phyloP scores from a whole-genome alignment of 2,329 filamentous ascomycete genomes.

The Ceratocystis smalleyi region DNA sequence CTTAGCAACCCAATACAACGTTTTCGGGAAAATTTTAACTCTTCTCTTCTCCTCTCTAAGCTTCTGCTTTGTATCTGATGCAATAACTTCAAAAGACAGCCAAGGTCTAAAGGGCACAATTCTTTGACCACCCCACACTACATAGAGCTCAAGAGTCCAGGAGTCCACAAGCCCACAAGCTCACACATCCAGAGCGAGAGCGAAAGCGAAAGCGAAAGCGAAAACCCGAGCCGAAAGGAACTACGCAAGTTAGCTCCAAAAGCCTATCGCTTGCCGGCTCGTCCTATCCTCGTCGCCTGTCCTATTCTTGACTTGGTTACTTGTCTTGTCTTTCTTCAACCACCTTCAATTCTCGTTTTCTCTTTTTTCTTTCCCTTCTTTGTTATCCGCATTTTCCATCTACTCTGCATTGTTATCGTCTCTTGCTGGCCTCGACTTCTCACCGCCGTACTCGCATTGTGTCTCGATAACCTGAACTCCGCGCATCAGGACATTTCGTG shows the following conservation, averaged over 20 bases:
- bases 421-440: background rate
- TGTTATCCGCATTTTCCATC: background rate
- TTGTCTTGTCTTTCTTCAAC: background rate
- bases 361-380: background rate
- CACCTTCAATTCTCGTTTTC: background rate
- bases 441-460: background rate
- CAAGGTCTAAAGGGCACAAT: no score
- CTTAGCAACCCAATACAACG: background rate
- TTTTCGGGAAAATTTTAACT: no score
- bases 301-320: background rate
- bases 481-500: background rate
- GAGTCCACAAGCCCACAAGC: background rate
- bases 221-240: background rate
- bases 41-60: no score
- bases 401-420: constrained; percentile 10
- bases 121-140: background rate
- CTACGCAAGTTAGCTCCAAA: background rate
- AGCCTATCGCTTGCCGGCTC: background rate
- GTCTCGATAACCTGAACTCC: background rate
- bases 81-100: no score
- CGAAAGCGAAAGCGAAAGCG: background rate
- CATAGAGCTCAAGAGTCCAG: background rate
- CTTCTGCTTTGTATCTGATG: no score
- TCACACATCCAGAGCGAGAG: background rate
- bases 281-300: background rate